These are phyloP conservation scores for Byssochlamys sp. DNA, from an alignment of 2,329 filamentous ascomycete genomes.

Conservation along the genomic window DNA sequence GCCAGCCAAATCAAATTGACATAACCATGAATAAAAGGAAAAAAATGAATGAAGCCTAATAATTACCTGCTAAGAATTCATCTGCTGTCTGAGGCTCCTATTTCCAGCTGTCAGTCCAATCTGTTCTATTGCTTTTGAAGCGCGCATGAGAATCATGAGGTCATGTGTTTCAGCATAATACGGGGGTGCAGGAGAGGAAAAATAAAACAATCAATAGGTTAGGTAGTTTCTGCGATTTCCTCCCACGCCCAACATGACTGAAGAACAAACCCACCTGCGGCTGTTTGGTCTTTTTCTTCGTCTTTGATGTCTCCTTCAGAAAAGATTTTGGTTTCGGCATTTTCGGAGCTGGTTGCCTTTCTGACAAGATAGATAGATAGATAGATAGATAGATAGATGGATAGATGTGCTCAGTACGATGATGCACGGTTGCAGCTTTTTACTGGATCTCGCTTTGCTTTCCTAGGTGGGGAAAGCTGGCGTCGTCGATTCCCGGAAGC, in stretches of 20 bases:
- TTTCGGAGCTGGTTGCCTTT: background rate
- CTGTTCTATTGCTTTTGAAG: background rate
- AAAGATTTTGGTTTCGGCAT: slow-evolving; percentile 7
- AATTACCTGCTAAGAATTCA: slow-evolving; percentile 54
- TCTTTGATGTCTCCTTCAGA: slow-evolving; percentile 20
- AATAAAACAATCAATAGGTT: too few species aligned
- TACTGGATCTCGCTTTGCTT: background rate
- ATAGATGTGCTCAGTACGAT: background rate
- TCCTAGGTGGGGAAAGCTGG: background rate
- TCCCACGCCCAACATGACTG: background rate
- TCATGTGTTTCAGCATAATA: slow-evolving; percentile 31
- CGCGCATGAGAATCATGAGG: slow-evolving; percentile 2
- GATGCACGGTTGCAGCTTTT: background rate
- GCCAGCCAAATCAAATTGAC: background rate
- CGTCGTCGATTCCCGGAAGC: background rate
- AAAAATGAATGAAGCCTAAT: too few species aligned
- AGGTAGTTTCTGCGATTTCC: background rate
- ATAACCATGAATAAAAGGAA: background rate
- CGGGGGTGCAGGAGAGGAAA: background rate
- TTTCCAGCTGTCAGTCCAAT: slow-evolving; percentile 6
- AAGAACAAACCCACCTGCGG: slow-evolving; percentile 11
- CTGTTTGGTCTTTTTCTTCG: slow-evolving; percentile 22
- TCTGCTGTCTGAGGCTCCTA: slow-evolving; percentile 53
- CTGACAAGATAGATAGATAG: background rate
- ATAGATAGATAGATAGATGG: background rate